Conservation (phyloP, 1,139 yeast genomes). For the Candida sanyaensis region DNA sequence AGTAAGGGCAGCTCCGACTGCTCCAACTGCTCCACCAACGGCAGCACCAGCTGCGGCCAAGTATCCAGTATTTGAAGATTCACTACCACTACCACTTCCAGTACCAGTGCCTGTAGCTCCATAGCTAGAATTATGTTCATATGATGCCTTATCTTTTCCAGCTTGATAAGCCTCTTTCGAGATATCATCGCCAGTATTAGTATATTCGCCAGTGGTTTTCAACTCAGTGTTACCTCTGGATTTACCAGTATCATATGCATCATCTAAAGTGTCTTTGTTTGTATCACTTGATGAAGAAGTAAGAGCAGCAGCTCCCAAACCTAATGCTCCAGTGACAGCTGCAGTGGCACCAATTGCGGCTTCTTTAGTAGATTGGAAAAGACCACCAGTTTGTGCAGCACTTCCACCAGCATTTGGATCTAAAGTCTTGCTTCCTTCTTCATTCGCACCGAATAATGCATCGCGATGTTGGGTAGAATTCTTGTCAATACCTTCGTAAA, state of each 20-base stretch:
- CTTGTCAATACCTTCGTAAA: constrained; percentile 4
- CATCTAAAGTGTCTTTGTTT: constrained; percentile 1
- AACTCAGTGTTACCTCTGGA: neutral
- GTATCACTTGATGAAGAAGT: constrained; percentile 15
- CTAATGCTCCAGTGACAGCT: constrained; percentile 11
- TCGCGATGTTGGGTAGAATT: constrained; percentile 2
- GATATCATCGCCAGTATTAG: constrained; percentile 5
- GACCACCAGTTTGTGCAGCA: constrained; percentile 2
- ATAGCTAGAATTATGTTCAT: constrained; percentile 4
- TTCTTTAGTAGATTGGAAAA: constrained; percentile 6
- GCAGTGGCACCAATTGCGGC: constrained; percentile 16
- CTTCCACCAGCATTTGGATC: constrained; percentile 10
- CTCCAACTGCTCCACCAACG: constrained; percentile 11
- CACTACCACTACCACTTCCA: neutral
- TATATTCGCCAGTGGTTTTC: neutral
- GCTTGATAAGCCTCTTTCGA: constrained; percentile 14
- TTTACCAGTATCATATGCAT: constrained; percentile 6
- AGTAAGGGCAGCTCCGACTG: constrained; percentile 12
- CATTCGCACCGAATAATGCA: neutral
- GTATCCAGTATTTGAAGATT: constrained; percentile 1
- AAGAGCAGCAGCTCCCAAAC: constrained; percentile 4
- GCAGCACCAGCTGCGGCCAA: constrained; percentile 13
- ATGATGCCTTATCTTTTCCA: constrained; percentile 9
- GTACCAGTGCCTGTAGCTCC: constrained; percentile 5
- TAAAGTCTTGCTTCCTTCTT: neutral